These are phyloP conservation scores for Petunia axillaris DNA, from an alignment of 257 asterid species.

Conservation along the genomic window DNA sequence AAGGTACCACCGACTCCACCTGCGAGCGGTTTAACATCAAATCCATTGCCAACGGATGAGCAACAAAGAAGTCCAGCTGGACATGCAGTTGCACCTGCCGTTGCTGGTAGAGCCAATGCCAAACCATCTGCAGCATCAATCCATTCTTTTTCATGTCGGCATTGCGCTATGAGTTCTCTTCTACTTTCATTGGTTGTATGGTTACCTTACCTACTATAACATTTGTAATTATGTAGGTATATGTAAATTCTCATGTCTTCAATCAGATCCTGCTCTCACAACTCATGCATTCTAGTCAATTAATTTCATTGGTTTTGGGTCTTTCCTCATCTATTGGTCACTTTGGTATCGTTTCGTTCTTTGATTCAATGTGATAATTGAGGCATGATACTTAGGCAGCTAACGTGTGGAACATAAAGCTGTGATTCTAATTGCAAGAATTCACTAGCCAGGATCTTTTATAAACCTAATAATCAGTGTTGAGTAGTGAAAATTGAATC, in stretches of 20 bases:
- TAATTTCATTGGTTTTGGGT: neutral
- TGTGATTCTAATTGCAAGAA: constrained; percentile 1
- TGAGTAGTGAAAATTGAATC: neutral
- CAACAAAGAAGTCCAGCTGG: constrained; percentile 45
- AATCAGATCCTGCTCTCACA: constrained; percentile 6
- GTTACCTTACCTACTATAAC: constrained; percentile 30
- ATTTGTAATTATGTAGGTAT: constrained; percentile 29
- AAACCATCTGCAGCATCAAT: constrained; percentile 51
- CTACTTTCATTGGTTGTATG: constrained; percentile 43
- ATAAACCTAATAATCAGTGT: neutral
- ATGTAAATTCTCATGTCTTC: constrained; percentile 44
- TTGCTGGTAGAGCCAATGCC: constrained; percentile 63
- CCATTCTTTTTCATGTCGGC: constrained; percentile 23
- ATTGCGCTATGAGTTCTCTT: constrained; percentile 35
- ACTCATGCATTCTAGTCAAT: neutral
- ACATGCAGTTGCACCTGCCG: constrained; percentile 64
- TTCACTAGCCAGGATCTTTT: neutral
- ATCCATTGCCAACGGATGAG: constrained; percentile 65
- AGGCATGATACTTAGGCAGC: neutral
- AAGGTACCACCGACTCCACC: constrained; percentile 47
- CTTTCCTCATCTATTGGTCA: constrained; percentile 2
- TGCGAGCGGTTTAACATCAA: constrained; percentile 42
- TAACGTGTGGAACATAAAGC: neutral
- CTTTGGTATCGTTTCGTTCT: neutral
- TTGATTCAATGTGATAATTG: constrained; percentile 7